Conservation (phyloP, 2,329 filamentous ascomycete genomes). For the Colletotrichum navitas region DNA sequence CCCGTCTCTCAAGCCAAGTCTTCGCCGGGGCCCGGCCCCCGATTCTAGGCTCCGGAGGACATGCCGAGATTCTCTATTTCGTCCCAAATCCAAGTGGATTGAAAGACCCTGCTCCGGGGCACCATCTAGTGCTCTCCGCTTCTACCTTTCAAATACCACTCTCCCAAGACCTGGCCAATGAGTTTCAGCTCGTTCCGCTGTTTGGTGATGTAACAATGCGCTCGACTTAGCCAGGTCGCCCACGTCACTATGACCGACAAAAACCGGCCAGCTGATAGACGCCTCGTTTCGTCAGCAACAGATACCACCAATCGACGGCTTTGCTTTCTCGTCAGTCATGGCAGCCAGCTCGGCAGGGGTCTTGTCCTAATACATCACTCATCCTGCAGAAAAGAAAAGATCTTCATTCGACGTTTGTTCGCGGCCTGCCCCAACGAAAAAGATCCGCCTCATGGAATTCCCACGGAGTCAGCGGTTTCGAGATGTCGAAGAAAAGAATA, state of each 20-base stretch:
- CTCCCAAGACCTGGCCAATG: not conserved
- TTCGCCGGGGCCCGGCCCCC: not conserved
- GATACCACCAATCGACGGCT: not conserved
- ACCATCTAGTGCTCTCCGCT: not conserved
- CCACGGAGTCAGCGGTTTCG: constrained; percentile 6
- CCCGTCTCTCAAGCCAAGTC: not conserved
- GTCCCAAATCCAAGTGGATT: too few relatives aligned
- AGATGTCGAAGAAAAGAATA: constrained; percentile 15
- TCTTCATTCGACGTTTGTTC: not conserved
- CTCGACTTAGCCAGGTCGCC: not conserved
- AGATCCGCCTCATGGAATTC: not conserved
- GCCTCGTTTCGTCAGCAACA: not conserved
- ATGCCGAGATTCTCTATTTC: too few relatives aligned
- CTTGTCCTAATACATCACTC: not conserved
- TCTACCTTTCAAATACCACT: not conserved
- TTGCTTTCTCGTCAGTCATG: not conserved
- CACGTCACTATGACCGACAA: not conserved
- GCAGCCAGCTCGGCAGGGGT: not conserved
- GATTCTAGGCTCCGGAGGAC: not conserved
- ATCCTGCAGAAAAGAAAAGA: too few relatives aligned
- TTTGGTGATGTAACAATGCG: not conserved
- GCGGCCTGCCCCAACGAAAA: not conserved
- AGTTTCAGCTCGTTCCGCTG: not conserved
- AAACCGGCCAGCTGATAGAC: not conserved
- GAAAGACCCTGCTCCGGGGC: not conserved